These are phyloP conservation scores for Arabis alpina DNA, from an alignment of 345 rosid genomes.

Conservation along the genomic window DNA sequence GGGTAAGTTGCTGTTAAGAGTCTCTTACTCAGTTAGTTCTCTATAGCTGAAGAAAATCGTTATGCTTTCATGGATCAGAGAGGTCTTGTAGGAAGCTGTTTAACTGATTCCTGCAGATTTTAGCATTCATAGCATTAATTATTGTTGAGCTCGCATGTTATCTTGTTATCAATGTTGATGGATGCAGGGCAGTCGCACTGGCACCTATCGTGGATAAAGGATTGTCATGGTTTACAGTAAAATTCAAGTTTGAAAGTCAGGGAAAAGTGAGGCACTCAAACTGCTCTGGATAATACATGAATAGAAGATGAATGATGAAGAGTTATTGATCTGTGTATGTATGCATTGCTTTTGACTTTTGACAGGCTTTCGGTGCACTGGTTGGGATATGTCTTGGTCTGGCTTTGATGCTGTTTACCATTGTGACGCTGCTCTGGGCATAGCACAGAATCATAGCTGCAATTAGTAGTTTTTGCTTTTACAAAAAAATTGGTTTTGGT, in stretches of 20 bases:
- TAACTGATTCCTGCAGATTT: neutral
- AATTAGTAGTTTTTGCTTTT: constrained; percentile 5
- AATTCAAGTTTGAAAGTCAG: constrained; percentile 68
- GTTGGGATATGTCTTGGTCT: constrained; percentile 80
- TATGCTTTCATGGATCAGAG: constrained; percentile 15
- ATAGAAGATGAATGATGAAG: neutral
- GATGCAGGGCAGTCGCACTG: constrained; percentile 85
- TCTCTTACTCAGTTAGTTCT: constrained; percentile 13
- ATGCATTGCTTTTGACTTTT: constrained; percentile 29
- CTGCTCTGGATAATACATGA: constrained; percentile 1
- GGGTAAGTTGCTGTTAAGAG: constrained; percentile 61
- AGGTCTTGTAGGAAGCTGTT: constrained; percentile 16
- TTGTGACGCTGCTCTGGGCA: constrained; percentile 72
- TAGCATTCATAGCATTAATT: neutral
- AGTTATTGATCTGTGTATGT: constrained; percentile 10
- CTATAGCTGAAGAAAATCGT: neutral
- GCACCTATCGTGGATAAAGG: constrained; percentile 88
- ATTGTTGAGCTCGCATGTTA: neutral
- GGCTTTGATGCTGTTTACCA: constrained; percentile 64
- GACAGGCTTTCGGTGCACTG: constrained; percentile 69
- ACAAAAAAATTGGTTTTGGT: constrained; percentile 13
- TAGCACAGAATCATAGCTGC: constrained; percentile 33
- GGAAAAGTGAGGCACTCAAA: constrained; percentile 60
- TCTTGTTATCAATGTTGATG: constrained; percentile 23
- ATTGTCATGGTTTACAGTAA: constrained; percentile 76